These are phyloP conservation scores for Pestalotiopsis sp. DNA, from an alignment of 2,329 filamentous ascomycete species.

Conservation along the genomic window DNA sequence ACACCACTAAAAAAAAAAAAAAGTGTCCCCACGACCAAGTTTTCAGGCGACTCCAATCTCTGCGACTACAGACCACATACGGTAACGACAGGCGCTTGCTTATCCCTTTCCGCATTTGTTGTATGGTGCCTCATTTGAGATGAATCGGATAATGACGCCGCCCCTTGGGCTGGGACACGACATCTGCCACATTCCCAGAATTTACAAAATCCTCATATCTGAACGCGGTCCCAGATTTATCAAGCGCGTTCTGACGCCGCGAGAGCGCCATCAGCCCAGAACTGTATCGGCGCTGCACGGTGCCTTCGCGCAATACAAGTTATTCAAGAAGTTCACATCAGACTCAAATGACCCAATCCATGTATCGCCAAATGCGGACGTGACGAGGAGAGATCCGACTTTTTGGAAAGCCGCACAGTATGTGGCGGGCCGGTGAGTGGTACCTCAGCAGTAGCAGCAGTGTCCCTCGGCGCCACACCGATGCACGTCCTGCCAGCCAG, in stretches of 20 bases:
- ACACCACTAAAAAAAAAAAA: too few species aligned
- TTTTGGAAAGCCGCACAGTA: conserved; percentile 40
- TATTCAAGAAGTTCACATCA: neutral
- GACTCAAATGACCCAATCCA: neutral
- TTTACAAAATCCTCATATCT: conserved; percentile 56
- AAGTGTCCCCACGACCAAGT: too few species aligned
- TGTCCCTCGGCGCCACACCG: too few species aligned
- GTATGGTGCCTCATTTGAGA: neutral
- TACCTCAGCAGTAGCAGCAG: neutral
- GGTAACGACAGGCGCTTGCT: neutral
- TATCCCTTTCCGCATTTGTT: neutral
- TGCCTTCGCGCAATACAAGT: neutral
- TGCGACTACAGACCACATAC: too few species aligned
- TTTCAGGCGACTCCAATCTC: too few species aligned
- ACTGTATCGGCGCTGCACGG: neutral
- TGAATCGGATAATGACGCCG: conserved; percentile 34
- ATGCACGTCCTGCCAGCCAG: too few species aligned
- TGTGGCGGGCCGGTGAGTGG: conserved; percentile 44
- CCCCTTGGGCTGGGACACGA: conserved; percentile 74
- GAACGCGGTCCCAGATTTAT: conserved; percentile 45
- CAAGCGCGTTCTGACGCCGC: conserved; percentile 40
- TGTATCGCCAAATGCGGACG: neutral
- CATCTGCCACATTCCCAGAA: conserved; percentile 69
- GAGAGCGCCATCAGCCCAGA: conserved; percentile 6
- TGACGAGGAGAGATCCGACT: conserved; percentile 12